A percentile compares a stretch with the other conserved stretches of the same genome.
phyloP scores from a whole-genome alignment of 2,329 filamentous ascomycete species.

The Thyridium curvatum region DNA sequence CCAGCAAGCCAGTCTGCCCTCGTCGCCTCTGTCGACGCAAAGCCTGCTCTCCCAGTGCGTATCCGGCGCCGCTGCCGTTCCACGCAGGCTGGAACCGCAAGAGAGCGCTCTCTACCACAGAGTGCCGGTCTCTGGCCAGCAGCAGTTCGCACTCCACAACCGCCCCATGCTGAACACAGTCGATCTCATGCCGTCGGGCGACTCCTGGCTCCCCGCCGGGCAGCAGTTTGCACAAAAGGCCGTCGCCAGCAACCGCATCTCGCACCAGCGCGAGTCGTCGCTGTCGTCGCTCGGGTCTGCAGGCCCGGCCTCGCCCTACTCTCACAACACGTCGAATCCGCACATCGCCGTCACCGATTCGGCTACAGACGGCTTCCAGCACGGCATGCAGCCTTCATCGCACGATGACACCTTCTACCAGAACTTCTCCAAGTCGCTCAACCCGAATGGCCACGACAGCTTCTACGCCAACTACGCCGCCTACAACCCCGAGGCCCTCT shows the following conservation, averaged over 20 bases:
- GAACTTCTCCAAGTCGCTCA: slow-evolving; percentile 31
- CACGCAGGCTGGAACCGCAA: slow-evolving; percentile 10
- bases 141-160: slow-evolving; percentile 16
- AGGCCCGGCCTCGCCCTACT: slow-evolving; percentile 54
- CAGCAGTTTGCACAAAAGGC: slow-evolving; percentile 28
- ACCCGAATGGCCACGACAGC: slow-evolving; percentile 18
- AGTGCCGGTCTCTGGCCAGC: slow-evolving; percentile 8
- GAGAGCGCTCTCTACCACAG: slow-evolving; percentile 12
- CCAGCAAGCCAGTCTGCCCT: slow-evolving; percentile 14
- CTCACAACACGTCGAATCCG: slow-evolving; percentile 47
- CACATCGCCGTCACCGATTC: slow-evolving; percentile 50
- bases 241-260: slow-evolving; percentile 22
- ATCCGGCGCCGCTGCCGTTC: slow-evolving; percentile 16
- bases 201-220: slow-evolving; percentile 29
- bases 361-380: slow-evolving; percentile 32
- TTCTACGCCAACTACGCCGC: slow-evolving; percentile 36
- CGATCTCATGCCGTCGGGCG: slow-evolving; percentile 32
- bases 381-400: slow-evolving; percentile 29
- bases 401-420: slow-evolving; percentile 39
- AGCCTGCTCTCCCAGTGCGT: slow-evolving; percentile 17
- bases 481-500: slow-evolving; percentile 25
- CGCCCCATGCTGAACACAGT: slow-evolving; percentile 14
- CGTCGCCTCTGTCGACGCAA: slow-evolving; percentile 20
- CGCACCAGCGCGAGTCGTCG: slow-evolving; percentile 55
- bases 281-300: slow-evolving; percentile 54